Base-by-base conservation (phyloP, 768 basidiomycete genomes). In the Mycena metata region DNA sequence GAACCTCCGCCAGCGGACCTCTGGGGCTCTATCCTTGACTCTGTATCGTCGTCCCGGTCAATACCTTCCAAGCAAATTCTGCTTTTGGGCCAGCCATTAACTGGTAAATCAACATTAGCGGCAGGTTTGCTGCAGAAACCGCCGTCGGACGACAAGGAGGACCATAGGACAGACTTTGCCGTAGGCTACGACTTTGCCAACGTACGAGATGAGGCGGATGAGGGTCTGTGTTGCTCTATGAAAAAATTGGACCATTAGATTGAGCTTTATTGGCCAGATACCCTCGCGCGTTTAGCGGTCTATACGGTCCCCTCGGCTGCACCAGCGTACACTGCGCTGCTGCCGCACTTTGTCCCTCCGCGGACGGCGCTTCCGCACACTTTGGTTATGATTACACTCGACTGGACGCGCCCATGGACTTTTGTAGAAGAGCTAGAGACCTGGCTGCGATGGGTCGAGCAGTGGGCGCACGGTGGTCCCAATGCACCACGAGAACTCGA, bases 331-430 rank as follows among this genome's bases (percentile, higher is more conserved):
- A 89, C 89, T 2, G 80, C 89, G 15, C 79, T 97, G 35, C 73
- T 97, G 0, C 94, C 95, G 0, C 88, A 91, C 66, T 94, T 95
- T 70, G 79, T 96, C 26, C 93, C 94, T 1, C 91, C 95, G 1
- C 84, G 88, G 64, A 81, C 86, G 33, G 82, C 88, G 8, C 79
- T 95, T 15, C 86, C 87, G 3, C 90, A 94, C 69, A 91, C 92
- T 0, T 83, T 94, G 35, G 89, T 96, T 50, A 81, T 98, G 74
- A 92, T 99, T 72, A 89, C 91, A 0, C 82, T 99, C 12, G 97
- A 99, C 78, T 99, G 98, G 97, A 97, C 96, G 72, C 88, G 88
- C 71, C 97, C 97, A 1, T 96, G 95, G 90, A 88, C 90, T 1
- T 99, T 99, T 77, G 82, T 98, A 2, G 88, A 92, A 16, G 92